Base-by-base conservation (phyloP, 371 early-diverging fungal genomes). In the Apophysomyces trapeziformis region DNA sequence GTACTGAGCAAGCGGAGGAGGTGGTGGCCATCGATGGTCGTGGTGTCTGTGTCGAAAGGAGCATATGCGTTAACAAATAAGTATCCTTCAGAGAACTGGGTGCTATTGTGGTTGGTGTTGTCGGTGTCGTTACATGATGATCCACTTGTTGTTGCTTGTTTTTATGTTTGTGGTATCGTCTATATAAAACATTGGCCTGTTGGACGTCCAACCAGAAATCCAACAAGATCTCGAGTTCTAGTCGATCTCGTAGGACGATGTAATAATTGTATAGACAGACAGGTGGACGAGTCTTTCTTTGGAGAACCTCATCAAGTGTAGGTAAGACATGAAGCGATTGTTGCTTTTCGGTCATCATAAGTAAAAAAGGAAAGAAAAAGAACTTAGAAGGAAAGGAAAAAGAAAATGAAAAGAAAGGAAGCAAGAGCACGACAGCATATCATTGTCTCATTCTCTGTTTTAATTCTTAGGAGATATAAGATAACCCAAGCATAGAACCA, bases 131-230 rank as follows among this genome's bases (percentile, higher is more conserved):
- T 21, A 58, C 26, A 37, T 46, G 38, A 14, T 18, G 13, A 7
- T 13, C 39, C 45, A 61, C 32, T 21, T 18, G 21, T 65, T 16
- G 16, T 46, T 38, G 18, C 13, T 60, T 60, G 35, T 32, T n/a
- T 57, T 59, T 46, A 21, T 57, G 36, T 63, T 71, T 75, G 4
- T 75, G 21, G 65, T 86, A 89, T 1, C 80, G 67, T 65, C 75
- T 69, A 68, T 87, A 84, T n/a, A 88, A 66, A 0, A 82, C 70
- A 37, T 82, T 79, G 26, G 87, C 89, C 43, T 86, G 87, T 14
- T 83, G 78, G 35, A 90, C 85, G 74, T 90, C 90, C 36, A 90
- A 64, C 86, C 87, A 90, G 64, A 90, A 90, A 72, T 90, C 90
- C 14, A 90, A 68, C 41, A 87, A 68, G 38, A 77, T 82, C 21